Evolutionary conservation across 108 stramenopile species (phyloP), one percentile per base, ranked within the genome.

Genomic region (Pinguiococcus pyrenoidosus): DNA sequence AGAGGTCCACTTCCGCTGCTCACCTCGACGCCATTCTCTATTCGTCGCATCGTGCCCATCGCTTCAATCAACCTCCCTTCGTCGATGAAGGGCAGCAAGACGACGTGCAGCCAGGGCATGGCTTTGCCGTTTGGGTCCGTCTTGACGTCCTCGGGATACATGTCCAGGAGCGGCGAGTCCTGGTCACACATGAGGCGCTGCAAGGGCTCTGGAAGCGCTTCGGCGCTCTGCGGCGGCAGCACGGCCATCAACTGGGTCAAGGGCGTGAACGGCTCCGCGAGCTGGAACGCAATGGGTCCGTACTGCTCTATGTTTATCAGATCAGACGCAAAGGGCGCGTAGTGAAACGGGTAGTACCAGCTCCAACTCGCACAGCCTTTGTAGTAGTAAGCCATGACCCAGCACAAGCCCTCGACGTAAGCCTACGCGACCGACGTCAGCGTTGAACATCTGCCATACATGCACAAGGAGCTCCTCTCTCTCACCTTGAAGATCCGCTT

Each of bases 321-420:
- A 74, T 99, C 97, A 4, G 86, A 87, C 9, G 97, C 93, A 63
- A 99, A 95, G 3, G 94, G 93, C 6, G 90, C 94, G 59, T 99
- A 99, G 59, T 96, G 97, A 61, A 85, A 91, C 1, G 92, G 92
- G 67, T 76, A 99, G 48, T 84, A 99, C 92, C 92, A 99, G 39
- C 81, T 87, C 97, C 97, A 99, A 33, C 81, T 80, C 35, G 76
- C 68, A 54, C 83, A 84, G 4, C 92, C 92, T 32, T 78, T 74
- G 71, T 93, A 96, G 62, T 94, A 97, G 64, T 94, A 92, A 49
- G 77, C 81, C 82, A 96, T 85, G 8, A 99, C 97, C 97, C 97
- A 99, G 68, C 86, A 88, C 12, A 99, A 74, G 14, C 97, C 97
- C 69, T 80, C 70, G 24, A 96, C 85, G 62, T 99, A 99, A 6